Percentiles rank a stretch among this genome's conserved stretches.
Conservation (phyloP, 768 basidiomycete species). For the Panaeolus cyanescens region DNA sequence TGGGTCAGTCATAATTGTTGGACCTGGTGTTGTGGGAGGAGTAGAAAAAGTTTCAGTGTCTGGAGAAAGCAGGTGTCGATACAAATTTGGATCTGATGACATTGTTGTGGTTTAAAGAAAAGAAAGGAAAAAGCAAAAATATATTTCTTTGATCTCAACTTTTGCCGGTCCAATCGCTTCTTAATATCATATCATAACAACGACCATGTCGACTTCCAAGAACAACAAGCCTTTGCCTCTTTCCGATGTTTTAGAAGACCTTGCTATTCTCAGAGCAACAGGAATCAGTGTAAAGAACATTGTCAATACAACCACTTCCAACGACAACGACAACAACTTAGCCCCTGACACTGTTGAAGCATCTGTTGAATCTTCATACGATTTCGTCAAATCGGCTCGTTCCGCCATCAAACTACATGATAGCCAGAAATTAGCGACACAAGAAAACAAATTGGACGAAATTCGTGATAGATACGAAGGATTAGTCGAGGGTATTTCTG, state of each 20-base stretch:
- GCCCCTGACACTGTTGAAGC: constrained; percentile 27
- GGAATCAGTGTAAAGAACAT: constrained; percentile 21
- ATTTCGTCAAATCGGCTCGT: constrained; percentile 60
- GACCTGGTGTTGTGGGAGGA: constrained; percentile 39
- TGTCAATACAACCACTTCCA: background rate
- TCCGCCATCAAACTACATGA: constrained; percentile 56
- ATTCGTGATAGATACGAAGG: constrained; percentile 59
- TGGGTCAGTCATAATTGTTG: constrained; percentile 15
- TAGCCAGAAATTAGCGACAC: constrained; percentile 50
- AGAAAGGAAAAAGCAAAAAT: constrained; percentile 1
- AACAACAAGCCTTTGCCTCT: constrained; percentile 55
- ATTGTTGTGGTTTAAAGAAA: constrained; percentile 6
- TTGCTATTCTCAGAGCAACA: constrained; percentile 69
- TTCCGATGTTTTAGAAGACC: constrained; percentile 64
- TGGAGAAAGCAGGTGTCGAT: constrained; percentile 28
- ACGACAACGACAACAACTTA: background rate
- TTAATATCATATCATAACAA: constrained; percentile 14
- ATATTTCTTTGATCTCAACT: too few relatives aligned
- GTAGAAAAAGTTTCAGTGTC: constrained; percentile 43
- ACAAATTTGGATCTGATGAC: constrained; percentile 16
- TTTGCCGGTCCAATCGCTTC: constrained; percentile 6
- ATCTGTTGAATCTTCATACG: constrained; percentile 54
- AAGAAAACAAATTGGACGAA: constrained; percentile 57
- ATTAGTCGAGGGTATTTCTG: constrained; percentile 30
- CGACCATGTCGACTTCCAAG: constrained; percentile 31